phyloP scores from a whole-genome alignment of 768 basidiomycete species.

The Psilocybe sp. region DNA sequence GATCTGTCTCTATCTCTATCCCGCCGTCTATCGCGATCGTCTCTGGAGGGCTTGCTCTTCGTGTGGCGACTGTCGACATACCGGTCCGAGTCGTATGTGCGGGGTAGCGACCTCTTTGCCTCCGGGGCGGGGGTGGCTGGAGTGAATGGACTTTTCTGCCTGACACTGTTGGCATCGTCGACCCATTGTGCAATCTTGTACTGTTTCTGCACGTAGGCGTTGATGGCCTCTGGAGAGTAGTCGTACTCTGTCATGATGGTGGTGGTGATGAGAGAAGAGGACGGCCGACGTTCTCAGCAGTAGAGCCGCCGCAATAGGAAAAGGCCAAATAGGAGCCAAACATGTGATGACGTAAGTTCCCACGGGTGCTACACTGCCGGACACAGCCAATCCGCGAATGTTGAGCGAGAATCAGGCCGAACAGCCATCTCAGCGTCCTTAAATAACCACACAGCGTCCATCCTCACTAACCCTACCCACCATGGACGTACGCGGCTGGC shows the following conservation, averaged over 20 bases:
- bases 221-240: constrained; percentile 53
- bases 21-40: constrained; percentile 3
- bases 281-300: not conserved
- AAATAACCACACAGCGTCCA: not conserved
- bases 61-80: constrained; percentile 7
- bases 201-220: constrained; percentile 45
- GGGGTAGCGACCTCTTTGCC: constrained; percentile 11
- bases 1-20: no score
- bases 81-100: constrained; percentile 9
- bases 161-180: constrained; percentile 24
- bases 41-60: not conserved
- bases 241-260: constrained; percentile 58
- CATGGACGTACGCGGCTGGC: constrained; percentile 83
- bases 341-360: constrained; percentile 7
- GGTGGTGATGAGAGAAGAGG: constrained; percentile 7
- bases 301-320: not conserved
- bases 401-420: no score
- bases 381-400: no score
- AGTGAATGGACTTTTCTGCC: constrained; percentile 25
- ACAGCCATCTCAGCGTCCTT: constrained; percentile 1
- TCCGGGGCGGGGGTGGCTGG: constrained; percentile 27
- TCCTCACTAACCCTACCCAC: constrained; percentile 1
- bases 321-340: constrained; percentile 6
- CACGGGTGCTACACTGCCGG: not conserved
- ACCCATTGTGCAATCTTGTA: constrained; percentile 47